These are phyloP conservation scores for Daedaleopsis sinensis DNA, from an alignment of 768 basidiomycete genomes.

Conservation along the genomic window DNA sequence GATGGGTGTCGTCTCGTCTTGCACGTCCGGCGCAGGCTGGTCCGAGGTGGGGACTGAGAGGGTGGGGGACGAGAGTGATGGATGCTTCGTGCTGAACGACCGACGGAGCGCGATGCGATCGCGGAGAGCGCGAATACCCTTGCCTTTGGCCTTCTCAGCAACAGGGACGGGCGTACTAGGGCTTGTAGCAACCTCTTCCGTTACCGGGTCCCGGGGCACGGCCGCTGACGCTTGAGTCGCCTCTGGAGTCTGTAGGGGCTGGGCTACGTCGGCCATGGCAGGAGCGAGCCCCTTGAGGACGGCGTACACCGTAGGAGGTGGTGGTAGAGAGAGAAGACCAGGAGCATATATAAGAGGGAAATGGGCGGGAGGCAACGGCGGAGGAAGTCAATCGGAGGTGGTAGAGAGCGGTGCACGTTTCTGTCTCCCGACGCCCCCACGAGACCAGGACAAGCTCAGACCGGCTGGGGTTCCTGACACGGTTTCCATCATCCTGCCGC, in stretches of 20 bases:
- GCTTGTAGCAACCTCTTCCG: background rate
- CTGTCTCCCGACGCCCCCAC: constrained; percentile 4
- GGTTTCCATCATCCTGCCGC: background rate
- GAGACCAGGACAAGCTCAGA: background rate
- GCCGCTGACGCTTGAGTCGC: background rate
- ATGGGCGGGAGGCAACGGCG: background rate
- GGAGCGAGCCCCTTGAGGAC: background rate
- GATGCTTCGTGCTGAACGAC: constrained; percentile 15
- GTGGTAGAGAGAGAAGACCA: constrained; percentile 4
- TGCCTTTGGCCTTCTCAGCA: constrained; percentile 10
- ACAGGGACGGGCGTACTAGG: background rate
- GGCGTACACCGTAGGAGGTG: background rate
- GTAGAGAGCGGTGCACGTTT: background rate
- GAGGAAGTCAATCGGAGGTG: constrained; percentile 4
- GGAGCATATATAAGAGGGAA: background rate
- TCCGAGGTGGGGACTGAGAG: background rate
- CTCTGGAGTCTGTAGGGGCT: background rate
- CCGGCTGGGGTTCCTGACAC: background rate
- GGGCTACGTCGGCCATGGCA: background rate
- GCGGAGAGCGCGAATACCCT: constrained; percentile 14
- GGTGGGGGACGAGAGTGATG: constrained; percentile 15
- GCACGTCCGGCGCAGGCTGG: background rate
- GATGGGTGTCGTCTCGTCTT: background rate
- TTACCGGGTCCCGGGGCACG: background rate
- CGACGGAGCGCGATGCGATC: constrained; percentile 16